Percentiles rank a stretch among this genome's conserved stretches.
These are phyloP conservation scores for Aspergillus haitiensis DNA, from an alignment of 495 filamentous ascomycete species.

Conservation along the genomic window DNA sequence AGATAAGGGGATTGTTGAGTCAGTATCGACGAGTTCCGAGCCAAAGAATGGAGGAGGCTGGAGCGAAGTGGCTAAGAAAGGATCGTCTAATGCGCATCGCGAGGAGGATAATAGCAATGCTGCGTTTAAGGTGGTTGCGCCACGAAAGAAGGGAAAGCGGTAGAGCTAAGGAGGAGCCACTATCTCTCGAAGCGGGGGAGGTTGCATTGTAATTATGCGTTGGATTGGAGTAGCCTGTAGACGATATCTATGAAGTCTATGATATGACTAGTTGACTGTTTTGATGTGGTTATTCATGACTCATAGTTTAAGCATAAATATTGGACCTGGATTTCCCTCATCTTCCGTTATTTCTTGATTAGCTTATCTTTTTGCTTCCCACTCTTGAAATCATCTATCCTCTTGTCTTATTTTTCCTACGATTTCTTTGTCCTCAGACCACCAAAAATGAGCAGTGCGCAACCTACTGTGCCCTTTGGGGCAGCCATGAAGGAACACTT, in stretches of 20 bases:
- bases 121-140: constrained; percentile 84
- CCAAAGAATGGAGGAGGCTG: constrained; percentile 67
- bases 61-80: constrained; percentile 98
- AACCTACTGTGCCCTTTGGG: constrained; percentile 49
- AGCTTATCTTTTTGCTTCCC: neutral
- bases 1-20: constrained; percentile 77
- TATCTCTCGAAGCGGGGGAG: neutral
- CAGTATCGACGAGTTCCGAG: constrained; percentile 46
- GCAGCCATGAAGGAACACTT: constrained; percentile 67
- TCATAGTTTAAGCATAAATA: too few species aligned
- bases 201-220: neutral
- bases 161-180: constrained; percentile 28
- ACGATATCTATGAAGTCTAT: too few species aligned
- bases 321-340: too few species aligned
- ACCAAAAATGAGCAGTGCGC: constrained; percentile 12
- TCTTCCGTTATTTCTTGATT: neutral
- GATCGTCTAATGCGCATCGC: constrained; percentile 49
- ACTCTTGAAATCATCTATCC: neutral
- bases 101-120: constrained; percentile 56
- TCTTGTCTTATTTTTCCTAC: neutral
- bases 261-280: too few species aligned
- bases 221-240: neutral
- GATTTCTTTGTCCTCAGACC: neutral
- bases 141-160: constrained; percentile 91
- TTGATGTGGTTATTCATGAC: too few species aligned